Evolutionary conservation across 129 eudicot genomes (phyloP).

Genomic region (Helichrysum umbraculigerum): DNA sequence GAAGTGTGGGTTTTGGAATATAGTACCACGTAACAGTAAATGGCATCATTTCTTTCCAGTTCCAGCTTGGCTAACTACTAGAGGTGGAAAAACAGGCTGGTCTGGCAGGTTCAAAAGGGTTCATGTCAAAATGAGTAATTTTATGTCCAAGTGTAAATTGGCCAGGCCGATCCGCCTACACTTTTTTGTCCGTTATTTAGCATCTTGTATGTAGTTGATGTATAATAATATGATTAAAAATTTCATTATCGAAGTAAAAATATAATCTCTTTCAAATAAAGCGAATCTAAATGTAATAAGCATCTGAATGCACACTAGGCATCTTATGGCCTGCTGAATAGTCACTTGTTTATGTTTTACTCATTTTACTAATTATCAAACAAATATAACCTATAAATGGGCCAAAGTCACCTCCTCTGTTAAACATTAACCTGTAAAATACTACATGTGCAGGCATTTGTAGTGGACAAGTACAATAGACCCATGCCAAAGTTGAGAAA

Average conservation of each 20-base stretch:
- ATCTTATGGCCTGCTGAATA: too few relatives aligned
- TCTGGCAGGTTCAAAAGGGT: too few relatives aligned
- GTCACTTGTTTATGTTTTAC: neutral
- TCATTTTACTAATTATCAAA: neutral
- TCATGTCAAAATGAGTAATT: too few relatives aligned
- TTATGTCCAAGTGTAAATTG: too few relatives aligned
- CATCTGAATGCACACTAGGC: neutral
- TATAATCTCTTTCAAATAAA: too few relatives aligned
- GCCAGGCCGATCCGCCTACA: neutral
- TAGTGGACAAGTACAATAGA: conserved; percentile 72
- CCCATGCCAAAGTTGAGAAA: conserved; percentile 86
- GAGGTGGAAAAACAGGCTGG: too few relatives aligned
- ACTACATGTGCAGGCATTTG: conserved; percentile 52
- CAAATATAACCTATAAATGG: neutral
- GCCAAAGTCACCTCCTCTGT: neutral
- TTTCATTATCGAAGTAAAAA: too few relatives aligned
- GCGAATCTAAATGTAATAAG: neutral
- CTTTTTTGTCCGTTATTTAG: too few relatives aligned
- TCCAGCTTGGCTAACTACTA: neutral
- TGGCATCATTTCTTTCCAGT: neutral
- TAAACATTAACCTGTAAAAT: neutral
- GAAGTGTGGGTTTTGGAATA: neutral
- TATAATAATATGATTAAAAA: neutral
- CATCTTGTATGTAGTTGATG: neutral
- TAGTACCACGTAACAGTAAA: neutral